Evolutionary conservation across 2,329 filamentous ascomycete genomes (phyloP).

Genomic region (Neopestalotiopsis sp.): DNA sequence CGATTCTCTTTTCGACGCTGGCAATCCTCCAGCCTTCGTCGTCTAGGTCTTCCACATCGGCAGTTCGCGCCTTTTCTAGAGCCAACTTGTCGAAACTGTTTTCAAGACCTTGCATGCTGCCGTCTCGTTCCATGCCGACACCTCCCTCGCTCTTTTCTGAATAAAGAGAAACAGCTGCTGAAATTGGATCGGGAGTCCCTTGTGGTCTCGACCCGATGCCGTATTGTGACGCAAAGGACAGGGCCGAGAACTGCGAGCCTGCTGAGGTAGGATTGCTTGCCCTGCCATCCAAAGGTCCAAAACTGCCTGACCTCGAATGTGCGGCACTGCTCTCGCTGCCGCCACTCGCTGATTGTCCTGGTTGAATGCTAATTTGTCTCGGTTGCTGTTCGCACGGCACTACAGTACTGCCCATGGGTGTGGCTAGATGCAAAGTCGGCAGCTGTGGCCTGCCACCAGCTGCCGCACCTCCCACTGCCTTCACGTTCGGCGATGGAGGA

Average conservation of each 20-base stretch:
- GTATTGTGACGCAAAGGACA: slow-evolving; percentile 79
- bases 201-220: slow-evolving; percentile 70
- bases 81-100: slow-evolving; percentile 77
- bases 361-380: slow-evolving; percentile 57
- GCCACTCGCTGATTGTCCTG: slow-evolving; percentile 71
- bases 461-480: slow-evolving; percentile 68
- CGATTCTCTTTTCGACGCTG: slow-evolving; percentile 84
- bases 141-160: slow-evolving; percentile 80
- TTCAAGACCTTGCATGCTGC: slow-evolving; percentile 77
- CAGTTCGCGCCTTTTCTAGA: slow-evolving; percentile 78
- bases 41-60: slow-evolving; percentile 94
- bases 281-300: slow-evolving; percentile 75
- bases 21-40: slow-evolving; percentile 95
- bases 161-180: slow-evolving; percentile 84
- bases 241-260: slow-evolving; percentile 82
- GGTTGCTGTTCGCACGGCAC: slow-evolving; percentile 71
- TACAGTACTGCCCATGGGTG: slow-evolving; percentile 81
- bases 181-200: slow-evolving; percentile 82
- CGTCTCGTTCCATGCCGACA: slow-evolving; percentile 80
- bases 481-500: slow-evolving; percentile 81
- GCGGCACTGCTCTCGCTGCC: slow-evolving; percentile 80
- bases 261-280: slow-evolving; percentile 84
- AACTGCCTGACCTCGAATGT: slow-evolving; percentile 84
- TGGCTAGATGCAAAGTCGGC: slow-evolving; percentile 84
- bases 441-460: slow-evolving; percentile 63